A percentile compares a stretch with the other conserved stretches of the same genome.
These are phyloP conservation scores for Mollisiaceae sp. DNA, from an alignment of 2,329 filamentous ascomycete genomes.

Conservation along the genomic window DNA sequence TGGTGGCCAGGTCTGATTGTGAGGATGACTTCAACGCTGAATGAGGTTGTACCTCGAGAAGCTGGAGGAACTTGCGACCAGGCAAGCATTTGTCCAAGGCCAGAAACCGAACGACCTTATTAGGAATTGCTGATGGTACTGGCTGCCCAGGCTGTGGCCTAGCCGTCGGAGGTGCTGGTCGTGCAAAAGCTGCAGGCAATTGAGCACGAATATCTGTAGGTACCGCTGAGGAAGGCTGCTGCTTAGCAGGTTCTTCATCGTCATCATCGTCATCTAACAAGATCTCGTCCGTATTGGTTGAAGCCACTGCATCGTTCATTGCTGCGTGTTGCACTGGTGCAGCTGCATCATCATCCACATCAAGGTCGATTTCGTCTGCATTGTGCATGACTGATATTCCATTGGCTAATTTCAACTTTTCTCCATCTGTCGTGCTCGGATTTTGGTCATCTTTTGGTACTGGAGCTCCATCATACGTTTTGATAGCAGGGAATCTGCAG, in stretches of 20 bases:
- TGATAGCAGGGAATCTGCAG: slow-evolving; percentile 79
- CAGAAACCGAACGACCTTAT: slow-evolving; percentile 81
- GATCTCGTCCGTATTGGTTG: slow-evolving; percentile 24
- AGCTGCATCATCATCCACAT: slow-evolving; percentile 54
- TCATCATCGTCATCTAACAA: slow-evolving; percentile 12
- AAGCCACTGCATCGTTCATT: slow-evolving; percentile 7
- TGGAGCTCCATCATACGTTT: slow-evolving; percentile 51
- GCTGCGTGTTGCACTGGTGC: slow-evolving; percentile 5
- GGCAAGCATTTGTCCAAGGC: slow-evolving; percentile 91
- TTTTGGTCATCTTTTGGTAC: slow-evolving; percentile 25
- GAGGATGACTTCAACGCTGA: slow-evolving; percentile 32
- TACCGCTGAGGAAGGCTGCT: slow-evolving; percentile 45
- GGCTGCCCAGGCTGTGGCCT: slow-evolving; percentile 59
- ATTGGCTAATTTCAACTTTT: not conserved
- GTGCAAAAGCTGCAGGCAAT: slow-evolving; percentile 76
- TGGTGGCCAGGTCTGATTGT: slow-evolving; percentile 22
- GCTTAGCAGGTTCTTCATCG: not conserved
- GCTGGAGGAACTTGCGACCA: slow-evolving; percentile 79
- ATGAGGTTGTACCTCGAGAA: slow-evolving; percentile 66
- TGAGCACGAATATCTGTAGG: slow-evolving; percentile 71
- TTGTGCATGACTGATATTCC: slow-evolving; percentile 51
- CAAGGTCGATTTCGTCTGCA: slow-evolving; percentile 73
- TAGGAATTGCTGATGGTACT: slow-evolving; percentile 74
- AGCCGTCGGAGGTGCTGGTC: slow-evolving; percentile 46
- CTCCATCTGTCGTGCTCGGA: slow-evolving; percentile 10